Conservation (phyloP, 257 asterid species). For the Nicotiana tomentosiformis region DNA sequence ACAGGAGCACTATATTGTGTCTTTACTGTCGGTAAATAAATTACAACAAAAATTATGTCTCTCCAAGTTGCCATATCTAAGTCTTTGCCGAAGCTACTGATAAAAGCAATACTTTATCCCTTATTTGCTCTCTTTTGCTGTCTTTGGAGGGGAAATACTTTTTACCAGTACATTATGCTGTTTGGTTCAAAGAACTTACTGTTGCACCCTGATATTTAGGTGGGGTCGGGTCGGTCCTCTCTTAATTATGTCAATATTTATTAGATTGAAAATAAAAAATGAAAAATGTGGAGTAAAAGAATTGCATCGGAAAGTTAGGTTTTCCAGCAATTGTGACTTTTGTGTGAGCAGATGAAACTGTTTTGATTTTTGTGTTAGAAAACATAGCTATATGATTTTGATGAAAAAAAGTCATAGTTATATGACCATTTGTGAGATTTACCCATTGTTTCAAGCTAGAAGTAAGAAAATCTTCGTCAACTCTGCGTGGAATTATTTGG, state of each 20-base stretch:
- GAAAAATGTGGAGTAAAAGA: too few species aligned
- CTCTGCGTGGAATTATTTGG: not conserved
- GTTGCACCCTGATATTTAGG: not conserved
- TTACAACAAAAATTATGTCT: not conserved
- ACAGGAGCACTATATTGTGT: not conserved
- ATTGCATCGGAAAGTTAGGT: too few species aligned
- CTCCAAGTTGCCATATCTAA: not conserved
- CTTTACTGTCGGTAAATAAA: not conserved
- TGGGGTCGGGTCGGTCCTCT: too few species aligned
- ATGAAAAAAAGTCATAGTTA: too few species aligned
- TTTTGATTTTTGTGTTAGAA: too few species aligned
- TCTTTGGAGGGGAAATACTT: not conserved
- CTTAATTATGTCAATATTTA: too few species aligned
- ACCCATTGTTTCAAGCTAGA: not conserved
- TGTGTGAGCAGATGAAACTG: too few species aligned
- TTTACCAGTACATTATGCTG: not conserved
- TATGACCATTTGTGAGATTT: too few species aligned
- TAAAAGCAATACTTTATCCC: not conserved
- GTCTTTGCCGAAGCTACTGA: not conserved
- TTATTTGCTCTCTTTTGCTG: not conserved
- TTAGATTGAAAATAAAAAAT: too few species aligned
- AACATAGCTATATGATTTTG: too few species aligned
- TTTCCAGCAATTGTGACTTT: too few species aligned
- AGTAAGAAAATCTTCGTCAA: not conserved
- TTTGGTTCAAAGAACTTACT: not conserved